These are phyloP conservation scores for Apiotrichum siamense DNA, from an alignment of 1,284 basidiomycete species.

Conservation along the genomic window DNA sequence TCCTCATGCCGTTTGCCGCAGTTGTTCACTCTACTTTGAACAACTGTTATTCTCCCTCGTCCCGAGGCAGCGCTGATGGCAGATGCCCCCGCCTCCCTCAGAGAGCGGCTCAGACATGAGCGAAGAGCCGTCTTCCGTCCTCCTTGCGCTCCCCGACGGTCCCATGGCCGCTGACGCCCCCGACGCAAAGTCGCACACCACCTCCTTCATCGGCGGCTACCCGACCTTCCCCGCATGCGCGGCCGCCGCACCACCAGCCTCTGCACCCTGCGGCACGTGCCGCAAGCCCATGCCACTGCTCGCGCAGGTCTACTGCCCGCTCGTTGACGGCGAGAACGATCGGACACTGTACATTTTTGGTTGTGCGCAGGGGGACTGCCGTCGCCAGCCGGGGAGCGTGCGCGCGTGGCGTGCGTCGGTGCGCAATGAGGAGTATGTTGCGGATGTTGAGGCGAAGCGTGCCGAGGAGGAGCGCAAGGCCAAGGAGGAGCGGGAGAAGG, in stretches of 20 bases:
- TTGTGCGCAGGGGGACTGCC: constrained; percentile 39
- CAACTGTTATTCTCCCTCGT: too few species aligned
- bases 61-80: too few species aligned
- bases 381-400: constrained; percentile 41
- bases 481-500: constrained; percentile 29
- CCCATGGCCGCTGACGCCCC: constrained; percentile 25
- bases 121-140: constrained; percentile 14
- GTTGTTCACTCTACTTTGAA: too few species aligned
- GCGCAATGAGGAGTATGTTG: constrained; percentile 45
- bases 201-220: constrained; percentile 45
- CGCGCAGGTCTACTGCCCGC: constrained; percentile 47
- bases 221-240: constrained; percentile 38
- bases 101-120: neutral
- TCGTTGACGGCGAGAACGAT: constrained; percentile 47
- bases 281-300: constrained; percentile 41
- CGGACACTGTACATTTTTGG: constrained; percentile 46
- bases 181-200: constrained; percentile 28
- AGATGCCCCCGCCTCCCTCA: neutral
- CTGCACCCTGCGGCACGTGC: constrained; percentile 37
- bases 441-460: constrained; percentile 38
- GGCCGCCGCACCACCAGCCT: constrained; percentile 16
- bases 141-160: constrained; percentile 47
- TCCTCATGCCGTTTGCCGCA: too few species aligned
- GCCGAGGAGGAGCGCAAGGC: constrained; percentile 33
- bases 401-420: constrained; percentile 45